Conservation (phyloP, 371 early-diverging fungal genomes). For the Mortierella sp. region DNA sequence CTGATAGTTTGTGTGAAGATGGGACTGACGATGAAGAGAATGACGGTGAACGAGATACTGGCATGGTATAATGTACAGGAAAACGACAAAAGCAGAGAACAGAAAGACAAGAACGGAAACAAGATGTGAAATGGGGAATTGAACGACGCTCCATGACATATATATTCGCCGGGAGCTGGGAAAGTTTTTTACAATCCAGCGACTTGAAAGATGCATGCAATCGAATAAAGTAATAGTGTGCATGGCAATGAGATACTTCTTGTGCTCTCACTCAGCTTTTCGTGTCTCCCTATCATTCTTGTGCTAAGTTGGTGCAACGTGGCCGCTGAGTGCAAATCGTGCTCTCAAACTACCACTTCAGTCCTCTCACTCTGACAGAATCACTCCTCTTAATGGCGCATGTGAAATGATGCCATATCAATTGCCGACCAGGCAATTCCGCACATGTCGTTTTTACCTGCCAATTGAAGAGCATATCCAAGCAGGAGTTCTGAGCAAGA, state of each 20-base stretch:
- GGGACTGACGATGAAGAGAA: not conserved
- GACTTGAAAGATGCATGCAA: not conserved
- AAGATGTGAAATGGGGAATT: no score
- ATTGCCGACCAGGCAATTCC: slow-evolving; percentile 2
- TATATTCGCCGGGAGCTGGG: not conserved
- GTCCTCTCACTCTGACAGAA: not conserved
- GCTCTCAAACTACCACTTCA: not conserved
- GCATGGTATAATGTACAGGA: not conserved
- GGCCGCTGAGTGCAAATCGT: slow-evolving; percentile 11
- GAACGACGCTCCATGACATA: not conserved
- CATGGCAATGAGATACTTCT: not conserved
- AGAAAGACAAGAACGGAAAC: no score
- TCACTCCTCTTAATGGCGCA: not conserved
- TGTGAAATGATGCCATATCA: slow-evolving; percentile 16
- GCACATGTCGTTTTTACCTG: not conserved
- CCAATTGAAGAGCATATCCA: not conserved
- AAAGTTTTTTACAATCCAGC: no score
- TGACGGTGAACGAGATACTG: not conserved
- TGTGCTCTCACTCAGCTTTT: not conserved
- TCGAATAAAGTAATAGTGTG: not conserved
- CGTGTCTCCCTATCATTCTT: not conserved
- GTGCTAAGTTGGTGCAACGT: slow-evolving; percentile 10
- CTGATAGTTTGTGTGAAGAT: no score
- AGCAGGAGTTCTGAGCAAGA: not conserved
- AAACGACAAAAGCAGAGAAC: no score